phyloP scores from a whole-genome alignment of 331 rosid genomes.

The Arachis monticola region DNA sequence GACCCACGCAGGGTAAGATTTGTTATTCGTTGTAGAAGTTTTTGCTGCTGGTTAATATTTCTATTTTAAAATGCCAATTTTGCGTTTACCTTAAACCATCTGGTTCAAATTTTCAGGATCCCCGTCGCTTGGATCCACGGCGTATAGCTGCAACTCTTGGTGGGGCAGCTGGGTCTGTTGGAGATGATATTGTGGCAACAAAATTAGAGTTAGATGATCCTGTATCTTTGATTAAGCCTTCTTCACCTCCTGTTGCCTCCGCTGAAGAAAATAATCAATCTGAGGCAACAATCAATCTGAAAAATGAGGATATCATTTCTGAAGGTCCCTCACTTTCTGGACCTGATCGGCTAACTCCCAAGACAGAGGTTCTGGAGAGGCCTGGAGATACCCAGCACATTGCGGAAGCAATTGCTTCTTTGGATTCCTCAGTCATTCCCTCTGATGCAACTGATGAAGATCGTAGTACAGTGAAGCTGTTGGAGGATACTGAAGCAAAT shows the following conservation, averaged over 20 bases:
- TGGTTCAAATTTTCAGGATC: conserved; percentile 71
- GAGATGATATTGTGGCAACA: conserved; percentile 57
- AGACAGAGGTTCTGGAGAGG: conserved; percentile 57
- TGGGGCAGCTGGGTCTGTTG: conserved; percentile 47
- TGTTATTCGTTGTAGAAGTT: conserved; percentile 25
- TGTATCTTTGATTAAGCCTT: conserved; percentile 56
- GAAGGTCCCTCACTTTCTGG: conserved; percentile 55
- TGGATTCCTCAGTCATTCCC: conserved; percentile 54
- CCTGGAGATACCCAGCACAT: conserved; percentile 48
- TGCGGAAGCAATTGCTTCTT: conserved; percentile 48
- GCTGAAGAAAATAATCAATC: conserved; percentile 51
- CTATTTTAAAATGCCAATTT: conserved; percentile 19
- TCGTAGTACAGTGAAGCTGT: conserved; percentile 45
- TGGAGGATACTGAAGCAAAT: conserved; percentile 51
- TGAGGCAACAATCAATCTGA: conserved; percentile 50
- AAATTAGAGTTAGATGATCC: conserved; percentile 65
- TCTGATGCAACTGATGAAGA: conserved; percentile 57
- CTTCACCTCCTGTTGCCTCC: conserved; percentile 46
- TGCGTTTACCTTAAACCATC: conserved; percentile 34
- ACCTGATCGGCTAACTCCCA: conserved; percentile 46
- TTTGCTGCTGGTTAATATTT: conserved; percentile 4
- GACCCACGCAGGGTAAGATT: conserved; percentile 91
- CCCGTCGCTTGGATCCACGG: conserved; percentile 97
- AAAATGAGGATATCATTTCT: conserved; percentile 57
- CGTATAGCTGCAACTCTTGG: conserved; percentile 58